Evolutionary conservation across 2,329 filamentous ascomycete species (phyloP), one percentile per base, ranked within the genome.

Genomic region (Colletotrichum destructivum): DNA sequence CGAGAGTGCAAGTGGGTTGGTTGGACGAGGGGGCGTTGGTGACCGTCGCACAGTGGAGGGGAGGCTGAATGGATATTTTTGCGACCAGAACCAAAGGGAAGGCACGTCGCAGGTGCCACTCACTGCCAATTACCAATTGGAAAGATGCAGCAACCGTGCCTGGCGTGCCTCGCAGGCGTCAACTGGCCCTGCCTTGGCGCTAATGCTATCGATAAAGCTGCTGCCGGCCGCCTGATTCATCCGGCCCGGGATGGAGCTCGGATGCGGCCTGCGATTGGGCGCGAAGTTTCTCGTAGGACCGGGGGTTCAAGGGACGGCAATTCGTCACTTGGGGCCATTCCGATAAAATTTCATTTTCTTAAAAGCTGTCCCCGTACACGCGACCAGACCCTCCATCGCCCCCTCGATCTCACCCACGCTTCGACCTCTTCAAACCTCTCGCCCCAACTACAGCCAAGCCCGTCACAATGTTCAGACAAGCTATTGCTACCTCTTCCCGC

Each of bases 381-480:
- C 67, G 66, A 61, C 66, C 61, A 68, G 23, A 54, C 71, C 66
- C 62, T 52, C 38, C 52, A 65, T 60, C 31, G 69, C 21, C 65
- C 42, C 57, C 38, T 51, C 49, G 44, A 64, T 60, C 44, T 31
- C 59, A 51, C 59, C 60, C 35, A 40, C 62, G 44, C 16, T 46
- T 69, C 26, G 46, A 52, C 46, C 54, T 38, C 40, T 26, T 54
- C 38, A 55, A 52, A 38, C 47, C 31, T 42, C 21, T 54, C 47
- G 46, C 61, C 44, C 42, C 52, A 63, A 40, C 35, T 42, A 51
- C 47, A 40, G 42, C 7, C 3, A 69, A 42, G 35, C 35, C 11
- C 47, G 26, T 40, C 75, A 80, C 56, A 74, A 88, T 88, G 86
- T 80, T 87, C 74, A 84, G 84, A 77, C 84, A 86, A 78, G 81